These are phyloP conservation scores for Letharia columbiana DNA, from an alignment of 495 filamentous ascomycete species.

Conservation along the genomic window DNA sequence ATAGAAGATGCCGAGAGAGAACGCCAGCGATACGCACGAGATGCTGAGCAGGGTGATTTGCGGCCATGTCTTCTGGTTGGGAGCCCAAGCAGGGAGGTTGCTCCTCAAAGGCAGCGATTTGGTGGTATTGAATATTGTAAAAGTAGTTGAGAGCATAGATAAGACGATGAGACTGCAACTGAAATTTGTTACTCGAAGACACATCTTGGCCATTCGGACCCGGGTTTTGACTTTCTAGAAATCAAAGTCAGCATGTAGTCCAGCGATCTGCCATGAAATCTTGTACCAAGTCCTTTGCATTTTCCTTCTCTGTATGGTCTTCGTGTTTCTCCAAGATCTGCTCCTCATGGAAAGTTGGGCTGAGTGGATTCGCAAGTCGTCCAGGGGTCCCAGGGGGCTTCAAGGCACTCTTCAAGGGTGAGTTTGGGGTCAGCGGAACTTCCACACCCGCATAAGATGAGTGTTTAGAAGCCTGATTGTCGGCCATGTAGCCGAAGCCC, in stretches of 20 bases:
- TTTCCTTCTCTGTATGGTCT: conserved; percentile 65
- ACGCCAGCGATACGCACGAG: conserved; percentile 66
- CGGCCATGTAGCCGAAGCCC: conserved; percentile 81
- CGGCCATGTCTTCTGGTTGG: conserved; percentile 73
- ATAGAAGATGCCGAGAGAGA: conserved; percentile 73
- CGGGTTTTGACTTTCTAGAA: conserved; percentile 81
- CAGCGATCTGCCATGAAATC: neutral
- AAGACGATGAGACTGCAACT: conserved; percentile 93
- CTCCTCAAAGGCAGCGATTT: conserved; percentile 62
- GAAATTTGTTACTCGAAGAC: conserved; percentile 89
- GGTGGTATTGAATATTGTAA: conserved; percentile 84
- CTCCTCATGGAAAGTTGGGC: conserved; percentile 84
- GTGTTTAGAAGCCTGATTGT: conserved; percentile 46
- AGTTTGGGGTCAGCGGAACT: conserved; percentile 54
- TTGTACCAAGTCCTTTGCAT: conserved; percentile 71
- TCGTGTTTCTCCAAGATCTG: conserved; percentile 75
- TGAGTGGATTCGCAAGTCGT: conserved; percentile 57
- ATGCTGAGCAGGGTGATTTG: conserved; percentile 75
- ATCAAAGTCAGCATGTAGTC: conserved; percentile 30
- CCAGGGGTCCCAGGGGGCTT: conserved; percentile 73
- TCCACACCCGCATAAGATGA: conserved; percentile 33
- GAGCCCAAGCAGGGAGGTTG: conserved; percentile 74
- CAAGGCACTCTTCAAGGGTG: conserved; percentile 78
- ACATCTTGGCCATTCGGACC: conserved; percentile 87
- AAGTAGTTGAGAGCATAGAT: conserved; percentile 71